Base-by-base conservation (phyloP, 345 rosid species). In the Brassica nigra region DNA sequence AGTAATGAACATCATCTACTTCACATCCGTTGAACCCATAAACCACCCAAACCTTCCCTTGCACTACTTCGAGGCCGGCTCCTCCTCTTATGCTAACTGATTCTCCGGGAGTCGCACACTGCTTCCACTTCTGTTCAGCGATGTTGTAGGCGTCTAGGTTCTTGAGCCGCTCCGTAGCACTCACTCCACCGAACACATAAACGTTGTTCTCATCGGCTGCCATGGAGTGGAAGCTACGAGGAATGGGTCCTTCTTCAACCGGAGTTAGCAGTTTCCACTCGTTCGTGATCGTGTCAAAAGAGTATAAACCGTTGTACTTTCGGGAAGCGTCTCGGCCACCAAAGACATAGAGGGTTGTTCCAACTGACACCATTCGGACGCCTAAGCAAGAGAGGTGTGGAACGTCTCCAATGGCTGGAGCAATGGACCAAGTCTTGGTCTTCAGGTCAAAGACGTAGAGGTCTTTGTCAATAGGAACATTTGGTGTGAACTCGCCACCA, bases 1-100 rank as follows among this genome's bases (percentile, higher is more conserved):
- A 78, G 70, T 28, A 78, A 7, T 52, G 33, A 71, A 78, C 59
- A 66, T 78, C 81, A 55, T 57, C 77, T 2, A 72, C 5, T 42
- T 78, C 81, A 55, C 27, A 6, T 55, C 81, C 81, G 23, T 31
- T n/a, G 28, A 78, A 78, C 18, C 81, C 81, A 66, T 71, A 78
- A 3, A 78, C 76, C 20, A 78, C 73, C 73, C 77, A 78, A 27
- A 78, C 65, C 12, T 78, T 72, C 27, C 27, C 27, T 23, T 23
- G 27, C 27, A 23, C 27, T 23, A 78, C 77, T 28, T 55, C 42
- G 14, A 78, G 81, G 34, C 77, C 81, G 12, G 77, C 57, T 66
- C 76, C 81, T 63, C 81, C 77, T 72, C 77, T 71, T 15, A 3
- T 4, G 66, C 37, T 71, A 11, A 33, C 29, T 14, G 33, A 27